phyloP scores from a whole-genome alignment of 257 asterid genomes.

The Capsicum rhomboideum region DNA sequence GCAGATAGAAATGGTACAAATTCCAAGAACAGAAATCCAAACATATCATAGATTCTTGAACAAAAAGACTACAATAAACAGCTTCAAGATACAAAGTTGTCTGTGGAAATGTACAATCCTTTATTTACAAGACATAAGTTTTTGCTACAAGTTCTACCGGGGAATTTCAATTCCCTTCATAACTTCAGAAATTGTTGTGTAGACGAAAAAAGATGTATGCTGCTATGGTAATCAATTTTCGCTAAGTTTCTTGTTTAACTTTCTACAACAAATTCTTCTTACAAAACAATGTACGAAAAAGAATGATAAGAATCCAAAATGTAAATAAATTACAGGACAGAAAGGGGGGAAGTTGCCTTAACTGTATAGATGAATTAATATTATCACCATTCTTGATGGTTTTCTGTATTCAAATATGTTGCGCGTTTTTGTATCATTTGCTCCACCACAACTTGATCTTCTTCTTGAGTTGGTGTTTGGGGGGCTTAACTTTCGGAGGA shows the following conservation, averaged over 20 bases:
- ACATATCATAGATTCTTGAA: neutral
- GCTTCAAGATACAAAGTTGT: neutral
- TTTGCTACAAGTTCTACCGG: neutral
- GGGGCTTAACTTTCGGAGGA: neutral
- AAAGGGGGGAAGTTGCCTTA: neutral
- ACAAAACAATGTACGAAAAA: constrained; percentile 27
- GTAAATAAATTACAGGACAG: neutral
- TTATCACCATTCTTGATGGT: constrained; percentile 9
- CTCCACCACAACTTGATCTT: neutral
- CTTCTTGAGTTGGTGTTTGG: neutral
- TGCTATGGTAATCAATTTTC: neutral
- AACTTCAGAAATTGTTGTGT: neutral
- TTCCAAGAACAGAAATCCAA: neutral
- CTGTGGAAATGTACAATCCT: neutral
- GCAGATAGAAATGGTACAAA: too few relatives aligned
- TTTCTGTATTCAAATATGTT: neutral
- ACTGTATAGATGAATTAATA: constrained; percentile 8
- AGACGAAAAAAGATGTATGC: constrained; percentile 1
- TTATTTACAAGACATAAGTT: neutral
- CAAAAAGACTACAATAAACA: too few relatives aligned
- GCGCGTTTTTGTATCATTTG: neutral
- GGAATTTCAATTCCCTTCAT: neutral
- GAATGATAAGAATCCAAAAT: constrained; percentile 20
- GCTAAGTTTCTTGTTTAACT: constrained; percentile 2
- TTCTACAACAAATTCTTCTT: constrained; percentile 14